Evolutionary conservation across 192 early-diverging fungal species (phyloP).

Genomic region (Paraglomus brasilianum): DNA sequence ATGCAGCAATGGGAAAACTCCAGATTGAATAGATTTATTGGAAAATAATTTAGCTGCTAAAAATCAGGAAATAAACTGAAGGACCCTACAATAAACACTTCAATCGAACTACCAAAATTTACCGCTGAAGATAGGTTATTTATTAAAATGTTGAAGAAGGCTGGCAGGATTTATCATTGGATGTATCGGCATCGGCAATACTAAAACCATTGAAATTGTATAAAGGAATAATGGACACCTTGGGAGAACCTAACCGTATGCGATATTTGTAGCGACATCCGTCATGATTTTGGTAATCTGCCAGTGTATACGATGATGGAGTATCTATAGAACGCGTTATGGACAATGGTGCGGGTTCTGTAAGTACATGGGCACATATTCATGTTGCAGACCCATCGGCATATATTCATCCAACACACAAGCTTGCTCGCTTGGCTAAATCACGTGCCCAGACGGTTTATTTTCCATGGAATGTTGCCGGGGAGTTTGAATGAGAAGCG

Average conservation of each 20-base stretch:
- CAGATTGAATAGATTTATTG: no score
- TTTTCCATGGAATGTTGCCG: constrained; percentile 83
- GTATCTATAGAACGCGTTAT: constrained; percentile 74
- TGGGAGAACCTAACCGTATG: constrained; percentile 67
- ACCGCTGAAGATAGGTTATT: constrained; percentile 48
- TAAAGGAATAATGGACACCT: constrained; percentile 53
- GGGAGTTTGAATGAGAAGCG: constrained; percentile 51
- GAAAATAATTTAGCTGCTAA: no score
- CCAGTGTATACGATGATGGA: constrained; percentile 93
- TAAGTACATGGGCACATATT: constrained; percentile 78
- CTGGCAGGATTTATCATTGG: constrained; percentile 43
- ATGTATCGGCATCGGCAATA: constrained; percentile 50
- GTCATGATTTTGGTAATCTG: constrained; percentile 76
- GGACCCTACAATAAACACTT: constrained; percentile 14
- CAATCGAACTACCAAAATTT: constrained; percentile 42
- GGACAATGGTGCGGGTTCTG: constrained; percentile 42
- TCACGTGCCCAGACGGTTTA: constrained; percentile 69
- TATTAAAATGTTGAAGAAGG: constrained; percentile 53
- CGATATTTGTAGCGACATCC: constrained; percentile 68
- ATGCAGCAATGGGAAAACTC: no score
- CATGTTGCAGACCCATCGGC: constrained; percentile 96
- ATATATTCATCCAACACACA: constrained; percentile 68
- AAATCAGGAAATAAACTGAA: no score
- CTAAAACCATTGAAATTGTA: constrained; percentile 61
- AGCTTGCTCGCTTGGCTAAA: constrained; percentile 58